Percentiles rank a stretch among this genome's conserved stretches.
phyloP scores from a whole-genome alignment of 1,284 basidiomycete species.

The Takashimella koratensis region DNA sequence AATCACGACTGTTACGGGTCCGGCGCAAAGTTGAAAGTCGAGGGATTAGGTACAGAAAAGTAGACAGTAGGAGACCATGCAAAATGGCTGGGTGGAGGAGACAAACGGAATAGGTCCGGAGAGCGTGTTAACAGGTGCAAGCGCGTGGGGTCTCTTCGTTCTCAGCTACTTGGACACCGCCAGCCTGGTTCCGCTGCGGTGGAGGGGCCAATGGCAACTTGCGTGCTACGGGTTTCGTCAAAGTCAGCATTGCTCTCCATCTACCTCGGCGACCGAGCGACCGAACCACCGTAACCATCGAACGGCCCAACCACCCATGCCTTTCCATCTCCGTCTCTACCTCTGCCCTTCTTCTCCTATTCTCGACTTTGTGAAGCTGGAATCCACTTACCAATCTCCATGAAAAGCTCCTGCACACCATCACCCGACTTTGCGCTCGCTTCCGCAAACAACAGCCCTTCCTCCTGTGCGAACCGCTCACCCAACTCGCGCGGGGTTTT shows the following conservation, averaged over 20 bases:
- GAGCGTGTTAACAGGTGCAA: conserved; percentile 12
- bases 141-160: conserved; percentile 9
- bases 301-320: too few species aligned
- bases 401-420: conserved; percentile 84
- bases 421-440: conserved; percentile 93
- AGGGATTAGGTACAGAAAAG: too few species aligned
- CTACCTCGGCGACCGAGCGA: not conserved
- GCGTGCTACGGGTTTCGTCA: conserved; percentile 34
- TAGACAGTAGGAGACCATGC: not conserved
- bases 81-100: not conserved
- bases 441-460: conserved; percentile 92
- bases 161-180: conserved; percentile 38
- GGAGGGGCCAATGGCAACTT: conserved; percentile 41
- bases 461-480: conserved; percentile 89
- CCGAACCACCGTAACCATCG: too few species aligned
- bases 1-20: too few species aligned
- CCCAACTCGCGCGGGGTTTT: conserved; percentile 73
- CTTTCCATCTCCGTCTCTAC: too few species aligned
- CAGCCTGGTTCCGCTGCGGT: conserved; percentile 13
- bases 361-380: too few species aligned
- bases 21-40: too few species aligned
- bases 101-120: too few species aligned
- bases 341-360: too few species aligned
- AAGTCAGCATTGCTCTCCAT: conserved; percentile 5
- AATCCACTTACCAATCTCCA: conserved; percentile 61